Evolutionary conservation across 352 stramenopile species (phyloP).

Genomic region (Blastocystis sp.): DNA sequence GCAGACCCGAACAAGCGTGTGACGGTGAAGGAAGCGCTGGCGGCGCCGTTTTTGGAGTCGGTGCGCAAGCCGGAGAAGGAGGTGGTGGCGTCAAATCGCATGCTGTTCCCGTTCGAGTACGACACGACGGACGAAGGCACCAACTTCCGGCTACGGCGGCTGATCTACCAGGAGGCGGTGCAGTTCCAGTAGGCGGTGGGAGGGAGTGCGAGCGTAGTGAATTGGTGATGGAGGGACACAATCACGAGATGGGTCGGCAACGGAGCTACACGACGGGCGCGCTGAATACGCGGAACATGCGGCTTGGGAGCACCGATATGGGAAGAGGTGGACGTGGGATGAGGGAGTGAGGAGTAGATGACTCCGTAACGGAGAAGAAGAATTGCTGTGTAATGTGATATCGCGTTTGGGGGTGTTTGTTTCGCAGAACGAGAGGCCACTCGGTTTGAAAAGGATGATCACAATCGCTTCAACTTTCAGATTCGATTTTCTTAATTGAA

Average conservation of each 20-base stretch:
- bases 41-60: constrained; percentile 89
- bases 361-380: constrained; percentile 46
- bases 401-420: background rate
- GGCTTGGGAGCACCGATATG: background rate
- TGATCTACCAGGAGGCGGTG: constrained; percentile 49
- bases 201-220: background rate
- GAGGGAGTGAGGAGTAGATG: background rate
- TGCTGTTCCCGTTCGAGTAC: constrained; percentile 66
- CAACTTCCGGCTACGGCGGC: constrained; percentile 23
- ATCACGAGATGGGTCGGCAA: background rate
- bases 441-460: constrained; percentile 5
- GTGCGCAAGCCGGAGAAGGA: constrained; percentile 66
- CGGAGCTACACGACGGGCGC: constrained; percentile 39
- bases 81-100: background rate
- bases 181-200: constrained; percentile 42
- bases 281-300: background rate
- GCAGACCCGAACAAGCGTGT: constrained; percentile 88
- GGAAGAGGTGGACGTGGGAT: background rate
- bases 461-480: background rate
- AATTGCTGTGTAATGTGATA: constrained; percentile 55
- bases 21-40: constrained; percentile 88
- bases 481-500: constrained; percentile 10
- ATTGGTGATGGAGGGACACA: background rate
- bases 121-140: constrained; percentile 27
- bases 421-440: background rate